These are phyloP conservation scores for Candida golubevii DNA, from an alignment of 805 yeast species.

Conservation along the genomic window DNA sequence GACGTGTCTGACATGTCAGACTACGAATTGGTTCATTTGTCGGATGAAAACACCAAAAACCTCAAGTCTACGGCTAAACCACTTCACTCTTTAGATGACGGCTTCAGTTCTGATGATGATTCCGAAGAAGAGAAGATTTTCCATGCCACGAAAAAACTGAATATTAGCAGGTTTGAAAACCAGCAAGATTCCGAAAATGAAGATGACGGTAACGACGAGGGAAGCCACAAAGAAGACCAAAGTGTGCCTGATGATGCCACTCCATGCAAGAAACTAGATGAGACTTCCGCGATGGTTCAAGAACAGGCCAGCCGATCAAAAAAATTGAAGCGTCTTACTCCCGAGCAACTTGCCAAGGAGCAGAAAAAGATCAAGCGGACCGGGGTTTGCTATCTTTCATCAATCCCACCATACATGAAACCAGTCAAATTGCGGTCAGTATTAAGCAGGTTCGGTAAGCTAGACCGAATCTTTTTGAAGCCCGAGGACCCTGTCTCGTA, in stretches of 20 bases:
- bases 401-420: conserved; percentile 95
- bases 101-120: conserved; percentile 12
- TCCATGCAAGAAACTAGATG: conserved; percentile 8
- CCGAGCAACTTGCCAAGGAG: conserved; percentile 51
- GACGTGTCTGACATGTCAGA: conserved; percentile 1
- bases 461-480: conserved; percentile 81
- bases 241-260: background rate
- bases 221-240: background rate
- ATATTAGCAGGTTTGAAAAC: conserved; percentile 1
- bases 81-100: conserved; percentile 10
- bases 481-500: conserved; percentile 74
- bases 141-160: conserved; percentile 10
- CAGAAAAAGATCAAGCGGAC: conserved; percentile 59
- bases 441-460: conserved; percentile 73
- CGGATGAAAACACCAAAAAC: background rate
- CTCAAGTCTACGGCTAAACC: background rate
- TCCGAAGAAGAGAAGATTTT: conserved; percentile 12
- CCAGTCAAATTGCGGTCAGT: conserved; percentile 86
- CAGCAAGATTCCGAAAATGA: conserved; percentile 3
- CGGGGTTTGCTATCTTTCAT: conserved; percentile 90
- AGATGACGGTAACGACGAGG: conserved; percentile 4
- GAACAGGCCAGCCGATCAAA: conserved; percentile 17
- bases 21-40: conserved; percentile 3
- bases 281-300: conserved; percentile 13
- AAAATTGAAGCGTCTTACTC: conserved; percentile 53